Evolutionary conservation across 805 yeast genomes (phyloP).

Genomic region (Starmerella geochares): DNA sequence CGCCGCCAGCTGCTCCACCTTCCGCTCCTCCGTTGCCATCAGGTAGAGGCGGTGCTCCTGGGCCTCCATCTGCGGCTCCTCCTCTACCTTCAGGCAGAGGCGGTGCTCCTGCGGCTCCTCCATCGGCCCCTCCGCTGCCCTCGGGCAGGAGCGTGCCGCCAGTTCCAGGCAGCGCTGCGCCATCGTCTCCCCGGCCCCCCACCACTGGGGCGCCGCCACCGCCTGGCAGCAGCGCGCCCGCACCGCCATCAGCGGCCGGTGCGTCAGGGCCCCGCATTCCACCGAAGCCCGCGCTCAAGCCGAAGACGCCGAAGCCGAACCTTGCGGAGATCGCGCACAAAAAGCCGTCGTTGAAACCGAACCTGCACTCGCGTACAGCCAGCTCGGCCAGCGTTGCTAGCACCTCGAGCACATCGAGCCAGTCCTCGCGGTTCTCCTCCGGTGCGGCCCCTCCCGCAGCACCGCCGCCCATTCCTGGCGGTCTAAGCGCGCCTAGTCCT

Average conservation of each 20-base stretch:
- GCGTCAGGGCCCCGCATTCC: slow-evolving; percentile 9
- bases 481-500: slow-evolving; percentile 1
- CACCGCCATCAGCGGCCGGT: neutral
- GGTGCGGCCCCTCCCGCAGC: slow-evolving; percentile 5
- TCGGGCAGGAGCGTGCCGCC: slow-evolving; percentile 17
- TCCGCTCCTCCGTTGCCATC: no score
- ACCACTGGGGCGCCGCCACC: no score
- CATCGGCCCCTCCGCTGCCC: slow-evolving; percentile 8
- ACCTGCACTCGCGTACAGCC: slow-evolving; percentile 7
- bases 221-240: neutral
- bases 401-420: slow-evolving; percentile 9
- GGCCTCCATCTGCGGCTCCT: slow-evolving; percentile 8
- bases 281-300: slow-evolving; percentile 17
- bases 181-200: slow-evolving; percentile 11
- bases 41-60: no score
- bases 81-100: slow-evolving; percentile 13
- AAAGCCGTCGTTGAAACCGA: slow-evolving; percentile 15
- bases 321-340: slow-evolving; percentile 18
- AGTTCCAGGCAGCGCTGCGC: slow-evolving; percentile 9
- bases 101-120: slow-evolving; percentile 6
- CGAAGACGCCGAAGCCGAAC: slow-evolving; percentile 18
- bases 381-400: slow-evolving; percentile 13
- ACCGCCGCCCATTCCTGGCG: neutral
- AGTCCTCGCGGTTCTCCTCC: slow-evolving; percentile 10
- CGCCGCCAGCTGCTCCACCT: slow-evolving; percentile 12